Percentiles rank a stretch among this genome's conserved stretches.
Conservation (phyloP, 352 stramenopile genomes). For the Plasmopara halstedii region DNA sequence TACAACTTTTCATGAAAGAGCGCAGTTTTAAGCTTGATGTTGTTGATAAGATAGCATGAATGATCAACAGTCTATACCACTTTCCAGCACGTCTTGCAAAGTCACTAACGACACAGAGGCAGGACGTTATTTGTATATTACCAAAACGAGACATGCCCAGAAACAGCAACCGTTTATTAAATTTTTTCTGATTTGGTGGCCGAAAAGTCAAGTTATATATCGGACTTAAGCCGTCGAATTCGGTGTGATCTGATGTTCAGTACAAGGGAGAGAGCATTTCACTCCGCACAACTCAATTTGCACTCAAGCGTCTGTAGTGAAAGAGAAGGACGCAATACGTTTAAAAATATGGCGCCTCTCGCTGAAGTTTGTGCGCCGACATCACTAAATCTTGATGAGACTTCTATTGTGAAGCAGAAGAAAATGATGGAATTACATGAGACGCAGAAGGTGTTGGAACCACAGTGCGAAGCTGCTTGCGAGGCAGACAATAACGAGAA, state of each 20-base stretch:
- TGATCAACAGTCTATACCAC: background rate
- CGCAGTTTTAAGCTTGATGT: background rate
- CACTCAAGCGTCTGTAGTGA: slow-evolving; percentile 3
- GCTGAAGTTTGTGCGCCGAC: slow-evolving; percentile 14
- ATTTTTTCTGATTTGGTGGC: too few species aligned
- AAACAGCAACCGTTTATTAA: background rate
- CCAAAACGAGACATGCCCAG: slow-evolving; percentile 13
- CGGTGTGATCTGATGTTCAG: background rate
- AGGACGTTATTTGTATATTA: background rate
- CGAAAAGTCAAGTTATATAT: too few species aligned
- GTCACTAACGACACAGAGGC: background rate
- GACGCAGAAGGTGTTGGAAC: background rate
- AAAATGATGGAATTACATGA: slow-evolving; percentile 12
- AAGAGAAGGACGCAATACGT: slow-evolving; percentile 15
- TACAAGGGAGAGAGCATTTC: slow-evolving; percentile 8
- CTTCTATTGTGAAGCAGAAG: slow-evolving; percentile 18
- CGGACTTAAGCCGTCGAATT: too few species aligned
- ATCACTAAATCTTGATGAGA: slow-evolving; percentile 4
- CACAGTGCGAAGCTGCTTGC: slow-evolving; percentile 14
- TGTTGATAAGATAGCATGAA: background rate
- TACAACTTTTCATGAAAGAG: background rate
- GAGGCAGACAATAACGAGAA: slow-evolving; percentile 18
- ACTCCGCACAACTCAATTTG: slow-evolving; percentile 25
- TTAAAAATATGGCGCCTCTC: slow-evolving; percentile 18
- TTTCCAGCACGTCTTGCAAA: too few species aligned